Percentiles rank a stretch among this genome's conserved stretches.
These are phyloP conservation scores for Violaceomyces palustris DNA, from an alignment of 1,284 basidiomycete species.

Conservation along the genomic window DNA sequence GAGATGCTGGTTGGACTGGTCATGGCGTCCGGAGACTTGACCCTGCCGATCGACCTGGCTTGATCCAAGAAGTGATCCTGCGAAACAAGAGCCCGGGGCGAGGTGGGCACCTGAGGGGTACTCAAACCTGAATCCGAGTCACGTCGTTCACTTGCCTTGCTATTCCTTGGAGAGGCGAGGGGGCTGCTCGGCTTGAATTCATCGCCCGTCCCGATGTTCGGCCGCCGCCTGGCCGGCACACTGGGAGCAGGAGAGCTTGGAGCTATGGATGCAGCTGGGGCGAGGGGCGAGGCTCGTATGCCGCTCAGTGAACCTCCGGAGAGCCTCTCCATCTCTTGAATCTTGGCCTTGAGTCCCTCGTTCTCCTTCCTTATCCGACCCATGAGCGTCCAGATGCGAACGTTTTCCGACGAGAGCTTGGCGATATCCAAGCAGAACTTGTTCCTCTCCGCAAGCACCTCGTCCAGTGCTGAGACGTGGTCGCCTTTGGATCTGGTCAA, in stretches of 20 bases:
- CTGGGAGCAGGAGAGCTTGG: conserved; percentile 17
- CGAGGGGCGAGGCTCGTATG: conserved; percentile 11
- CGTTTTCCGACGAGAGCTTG: conserved; percentile 42
- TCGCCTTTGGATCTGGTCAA: conserved; percentile 27
- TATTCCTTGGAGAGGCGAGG: conserved; percentile 12
- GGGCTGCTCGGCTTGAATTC: too few relatives aligned
- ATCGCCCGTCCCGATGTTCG: conserved; percentile 14
- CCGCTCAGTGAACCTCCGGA: conserved; percentile 3
- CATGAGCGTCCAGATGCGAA: conserved; percentile 47
- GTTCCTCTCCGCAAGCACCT: conserved; percentile 42
- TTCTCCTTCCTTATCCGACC: conserved; percentile 43
- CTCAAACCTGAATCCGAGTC: too few relatives aligned
- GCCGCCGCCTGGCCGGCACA: not conserved
- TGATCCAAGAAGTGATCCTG: too few relatives aligned
- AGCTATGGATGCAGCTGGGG: conserved; percentile 2
- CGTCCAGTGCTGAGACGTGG: conserved; percentile 32
- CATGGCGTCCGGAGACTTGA: too few relatives aligned
- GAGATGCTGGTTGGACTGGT: too few relatives aligned
- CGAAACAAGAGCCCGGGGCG: too few relatives aligned
- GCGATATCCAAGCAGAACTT: conserved; percentile 34
- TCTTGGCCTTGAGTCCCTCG: conserved; percentile 34
- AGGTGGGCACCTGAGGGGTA: too few relatives aligned
- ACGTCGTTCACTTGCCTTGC: too few relatives aligned
- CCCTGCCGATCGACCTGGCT: too few relatives aligned
- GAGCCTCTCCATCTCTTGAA: conserved; percentile 15